phyloP scores from a whole-genome alignment of 495 filamentous ascomycete genomes.

The Podospora conica region DNA sequence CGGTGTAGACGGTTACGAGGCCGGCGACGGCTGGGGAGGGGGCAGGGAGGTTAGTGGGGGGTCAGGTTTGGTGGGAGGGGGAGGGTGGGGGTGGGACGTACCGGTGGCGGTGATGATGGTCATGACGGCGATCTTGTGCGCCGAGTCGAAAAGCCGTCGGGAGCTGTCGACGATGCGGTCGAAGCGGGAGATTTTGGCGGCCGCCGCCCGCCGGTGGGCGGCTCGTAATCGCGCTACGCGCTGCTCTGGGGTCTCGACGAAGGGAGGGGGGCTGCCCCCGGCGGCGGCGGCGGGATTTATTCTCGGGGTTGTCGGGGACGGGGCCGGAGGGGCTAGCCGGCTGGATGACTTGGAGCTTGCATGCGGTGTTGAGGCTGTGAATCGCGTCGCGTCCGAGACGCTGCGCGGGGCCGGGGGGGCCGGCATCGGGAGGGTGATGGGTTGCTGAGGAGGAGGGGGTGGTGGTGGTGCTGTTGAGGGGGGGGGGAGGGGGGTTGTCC shows the following conservation, averaged over 20 bases:
- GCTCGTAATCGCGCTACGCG: constrained; percentile 82
- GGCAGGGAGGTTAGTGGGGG: background rate
- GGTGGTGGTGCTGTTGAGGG: background rate
- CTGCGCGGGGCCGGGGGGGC: constrained; percentile 64
- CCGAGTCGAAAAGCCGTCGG: constrained; percentile 70
- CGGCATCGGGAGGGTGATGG: constrained; percentile 12
- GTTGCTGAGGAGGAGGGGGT: background rate
- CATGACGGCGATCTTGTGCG: constrained; percentile 70
- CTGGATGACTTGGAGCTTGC: constrained; percentile 66
- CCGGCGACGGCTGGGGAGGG: constrained; percentile 56
- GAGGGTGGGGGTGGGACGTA: constrained; percentile 35
- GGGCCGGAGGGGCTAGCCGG: constrained; percentile 50
- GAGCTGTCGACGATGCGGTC: constrained; percentile 65
- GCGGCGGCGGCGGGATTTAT: background rate
- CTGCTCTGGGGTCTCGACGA: constrained; percentile 75
- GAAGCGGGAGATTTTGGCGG: constrained; percentile 56
- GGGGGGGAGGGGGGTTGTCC: background rate
- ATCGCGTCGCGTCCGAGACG: constrained; percentile 88
- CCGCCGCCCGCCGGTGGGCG: constrained; percentile 63
- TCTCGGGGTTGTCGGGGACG: background rate
- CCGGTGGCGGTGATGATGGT: constrained; percentile 73
- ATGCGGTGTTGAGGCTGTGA: constrained; percentile 88
- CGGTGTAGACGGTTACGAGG: constrained; percentile 70
- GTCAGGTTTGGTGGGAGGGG: background rate
- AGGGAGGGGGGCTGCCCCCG: constrained; percentile 16